Conservation (phyloP, 495 filamentous ascomycete species). For the Amniculicola lignicola region DNA sequence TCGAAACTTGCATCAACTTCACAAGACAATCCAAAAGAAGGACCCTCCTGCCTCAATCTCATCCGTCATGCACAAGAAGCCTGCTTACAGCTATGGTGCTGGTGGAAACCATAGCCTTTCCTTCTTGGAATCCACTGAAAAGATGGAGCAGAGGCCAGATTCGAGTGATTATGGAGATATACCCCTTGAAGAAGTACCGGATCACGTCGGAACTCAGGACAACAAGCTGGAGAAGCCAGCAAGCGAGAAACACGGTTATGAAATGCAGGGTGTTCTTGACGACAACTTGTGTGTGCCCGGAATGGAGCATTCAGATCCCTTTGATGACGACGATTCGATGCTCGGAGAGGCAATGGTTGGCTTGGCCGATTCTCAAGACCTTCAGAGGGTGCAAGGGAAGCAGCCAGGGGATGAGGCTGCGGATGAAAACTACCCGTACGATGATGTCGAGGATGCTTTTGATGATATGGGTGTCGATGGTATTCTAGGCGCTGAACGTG, state of each 20-base stretch:
- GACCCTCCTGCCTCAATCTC: constrained; percentile 21
- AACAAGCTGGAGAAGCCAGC: background rate
- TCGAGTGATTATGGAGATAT: constrained; percentile 30
- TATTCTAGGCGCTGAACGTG: background rate
- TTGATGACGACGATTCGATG: constrained; percentile 31
- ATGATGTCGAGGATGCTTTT: background rate
- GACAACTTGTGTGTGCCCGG: constrained; percentile 22
- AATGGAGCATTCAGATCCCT: constrained; percentile 5
- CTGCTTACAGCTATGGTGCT: constrained; percentile 35
- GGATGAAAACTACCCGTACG: background rate
- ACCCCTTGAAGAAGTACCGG: background rate
- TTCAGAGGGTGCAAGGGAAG: constrained; percentile 11
- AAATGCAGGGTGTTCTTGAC: background rate
- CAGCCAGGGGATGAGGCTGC: background rate
- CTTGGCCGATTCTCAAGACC: constrained; percentile 30
- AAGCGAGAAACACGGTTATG: background rate
- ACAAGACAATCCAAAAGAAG: constrained; percentile 36
- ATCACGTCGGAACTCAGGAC: background rate
- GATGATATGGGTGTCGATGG: background rate
- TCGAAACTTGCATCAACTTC: constrained; percentile 40
- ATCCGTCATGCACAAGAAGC: constrained; percentile 39
- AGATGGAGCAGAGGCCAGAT: background rate
- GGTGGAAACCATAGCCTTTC: constrained; percentile 38
- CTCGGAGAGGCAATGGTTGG: constrained; percentile 36
- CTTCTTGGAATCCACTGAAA: constrained; percentile 14